Evolutionary conservation across 2,329 filamentous ascomycete species (phyloP).

Genomic region (Xylaria sp.): DNA sequence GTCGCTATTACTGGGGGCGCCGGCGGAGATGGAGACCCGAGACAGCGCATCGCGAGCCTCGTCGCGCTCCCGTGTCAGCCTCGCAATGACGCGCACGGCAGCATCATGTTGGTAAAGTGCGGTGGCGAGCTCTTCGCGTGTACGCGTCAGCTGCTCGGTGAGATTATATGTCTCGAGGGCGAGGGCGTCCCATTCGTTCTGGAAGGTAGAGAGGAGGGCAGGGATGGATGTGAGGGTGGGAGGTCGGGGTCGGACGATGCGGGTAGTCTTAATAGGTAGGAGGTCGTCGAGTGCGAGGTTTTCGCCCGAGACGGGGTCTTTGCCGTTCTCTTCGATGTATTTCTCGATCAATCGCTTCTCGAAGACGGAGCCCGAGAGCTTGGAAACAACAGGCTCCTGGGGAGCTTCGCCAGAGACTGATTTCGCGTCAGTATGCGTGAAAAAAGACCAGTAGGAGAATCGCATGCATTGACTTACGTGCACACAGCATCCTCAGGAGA

Average conservation of each 20-base stretch:
- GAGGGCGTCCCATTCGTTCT: constrained; percentile 97
- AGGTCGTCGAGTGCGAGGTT: constrained; percentile 86
- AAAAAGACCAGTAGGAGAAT: background rate
- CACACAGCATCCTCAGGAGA: constrained; percentile 58
- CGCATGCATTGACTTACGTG: constrained; percentile 52
- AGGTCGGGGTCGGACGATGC: constrained; percentile 87
- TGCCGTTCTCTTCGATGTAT: constrained; percentile 92
- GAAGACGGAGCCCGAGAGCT: constrained; percentile 94
- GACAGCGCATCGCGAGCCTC: constrained; percentile 91
- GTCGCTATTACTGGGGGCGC: constrained; percentile 71
- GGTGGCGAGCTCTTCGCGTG: constrained; percentile 91
- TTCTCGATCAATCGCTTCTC: constrained; percentile 96
- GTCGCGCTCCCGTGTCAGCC: constrained; percentile 89
- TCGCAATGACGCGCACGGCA: constrained; percentile 92
- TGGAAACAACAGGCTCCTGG: constrained; percentile 92
- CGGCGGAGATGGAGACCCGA: constrained; percentile 78
- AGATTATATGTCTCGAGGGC: constrained; percentile 92
- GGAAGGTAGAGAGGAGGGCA: constrained; percentile 91
- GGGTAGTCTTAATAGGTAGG: constrained; percentile 84
- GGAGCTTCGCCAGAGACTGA: constrained; percentile 96
- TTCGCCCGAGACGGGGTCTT: constrained; percentile 90
- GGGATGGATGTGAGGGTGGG: constrained; percentile 97
- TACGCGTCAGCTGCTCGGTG: constrained; percentile 88
- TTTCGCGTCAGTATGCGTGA: constrained; percentile 39
- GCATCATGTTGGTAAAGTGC: constrained; percentile 98